phyloP scores from a whole-genome alignment of 2,329 filamentous ascomycete genomes.

The Penicillium sp. region DNA sequence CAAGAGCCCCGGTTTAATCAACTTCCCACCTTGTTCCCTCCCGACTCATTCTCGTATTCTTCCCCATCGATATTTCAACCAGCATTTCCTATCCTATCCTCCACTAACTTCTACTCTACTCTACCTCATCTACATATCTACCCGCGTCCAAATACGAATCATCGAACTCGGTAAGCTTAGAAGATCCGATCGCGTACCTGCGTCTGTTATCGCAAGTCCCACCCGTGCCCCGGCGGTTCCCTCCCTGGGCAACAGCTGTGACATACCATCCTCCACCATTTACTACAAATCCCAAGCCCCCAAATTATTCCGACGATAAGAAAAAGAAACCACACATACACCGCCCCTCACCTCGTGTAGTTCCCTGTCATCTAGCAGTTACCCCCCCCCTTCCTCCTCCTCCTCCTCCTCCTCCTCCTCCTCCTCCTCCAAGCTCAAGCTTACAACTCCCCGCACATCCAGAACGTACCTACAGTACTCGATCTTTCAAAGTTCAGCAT shows the following conservation, averaged over 20 bases:
- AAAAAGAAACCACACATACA: neutral
- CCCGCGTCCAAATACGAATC: neutral
- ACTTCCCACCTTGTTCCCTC: neutral
- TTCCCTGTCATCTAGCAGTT: neutral
- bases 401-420: too few species aligned
- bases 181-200: conserved; percentile 26
- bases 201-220: conserved; percentile 25
- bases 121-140: neutral
- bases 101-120: neutral
- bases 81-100: conserved; percentile 2
- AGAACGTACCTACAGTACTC: neutral
- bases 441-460: neutral
- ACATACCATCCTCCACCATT: neutral
- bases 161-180: neutral
- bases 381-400: too few species aligned
- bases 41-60: conserved; percentile 12
- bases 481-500: conserved; percentile 20
- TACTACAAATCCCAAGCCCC: neutral
- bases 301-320: conserved; percentile 3
- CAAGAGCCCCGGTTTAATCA: conserved; percentile 7
- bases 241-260: too few species aligned
- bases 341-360: neutral
- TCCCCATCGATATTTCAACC: neutral
- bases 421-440: conserved; percentile 1
- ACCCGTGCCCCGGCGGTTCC: neutral